Base-by-base conservation (phyloP, 2,329 filamentous ascomycete genomes). In the Hypoxylon sp. region DNA sequence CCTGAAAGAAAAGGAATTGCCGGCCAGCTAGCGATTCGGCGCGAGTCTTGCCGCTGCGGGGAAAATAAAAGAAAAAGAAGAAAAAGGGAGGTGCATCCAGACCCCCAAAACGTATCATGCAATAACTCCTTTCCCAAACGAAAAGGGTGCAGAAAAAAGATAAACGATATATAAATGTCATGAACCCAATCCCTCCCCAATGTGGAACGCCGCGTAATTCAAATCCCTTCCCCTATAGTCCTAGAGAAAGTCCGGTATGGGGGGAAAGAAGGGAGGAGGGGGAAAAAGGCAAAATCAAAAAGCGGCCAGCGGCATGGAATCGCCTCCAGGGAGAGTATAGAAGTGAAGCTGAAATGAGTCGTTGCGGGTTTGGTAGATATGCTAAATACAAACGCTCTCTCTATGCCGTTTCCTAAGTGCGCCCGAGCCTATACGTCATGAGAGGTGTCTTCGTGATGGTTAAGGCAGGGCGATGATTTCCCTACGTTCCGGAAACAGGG, bases 321-420 rank as follows among this genome's bases (percentile, higher is more conserved):
- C 35, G 60, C 27, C 50, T 44, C 52, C 32, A 44, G 54, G 61
- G 63, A 55, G 63, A 57, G 44, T 61, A 51, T 60, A 29, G 55
- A 64, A 72, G 51, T 42, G 65, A 67, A 44, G 39, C 5, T 37
- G 4, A n/a, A 37, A 68, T 42, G 37, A 31, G 47, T 53, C 52
- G 37, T 59, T 57, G 24, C 51, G 27, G 15, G 57, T 57, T 62
- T 61, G 60, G 50, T 52, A 50, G 64, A 61, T 58, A 61, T 58
- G 46, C 46, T 27, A 67, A 62, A 66, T 65, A 53, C 46, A 69
- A 65, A 68, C 62, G 62, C 67, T 70, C 62, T 27, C 24, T 70
- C 50, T 67, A 72, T 67, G 53, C 47, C 35, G n/a, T n/a, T 58
- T 52, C 11, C 51, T 29, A n/a, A 57, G 35, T 67, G 63, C 62